These are phyloP conservation scores for Lithospermum erythrorhizon DNA, from an alignment of 257 asterid species.

Conservation along the genomic window DNA sequence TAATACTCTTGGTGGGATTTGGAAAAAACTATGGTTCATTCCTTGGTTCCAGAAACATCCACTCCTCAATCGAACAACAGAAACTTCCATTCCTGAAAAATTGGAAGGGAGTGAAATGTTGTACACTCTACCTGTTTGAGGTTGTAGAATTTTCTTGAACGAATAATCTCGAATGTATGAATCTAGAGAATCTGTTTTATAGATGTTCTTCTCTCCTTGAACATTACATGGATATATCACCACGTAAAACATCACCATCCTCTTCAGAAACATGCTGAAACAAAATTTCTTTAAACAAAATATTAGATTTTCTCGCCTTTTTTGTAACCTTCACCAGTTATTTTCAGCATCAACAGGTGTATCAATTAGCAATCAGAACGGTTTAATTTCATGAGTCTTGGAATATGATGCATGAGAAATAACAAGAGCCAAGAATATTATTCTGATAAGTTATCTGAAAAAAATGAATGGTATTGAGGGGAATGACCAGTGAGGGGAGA, in stretches of 20 bases:
- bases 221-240: slow-evolving; percentile 11
- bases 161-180: slow-evolving; percentile 37
- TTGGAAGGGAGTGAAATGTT: slow-evolving; percentile 43
- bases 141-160: slow-evolving; percentile 14
- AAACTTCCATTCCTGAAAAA: slow-evolving; percentile 37
- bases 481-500: no score
- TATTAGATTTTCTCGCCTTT: slow-evolving; percentile 5
- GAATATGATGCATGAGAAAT: no score
- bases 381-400: no score
- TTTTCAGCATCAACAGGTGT: no score
- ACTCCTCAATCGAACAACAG: slow-evolving; percentile 38
- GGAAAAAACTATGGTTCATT: slow-evolving; percentile 22
- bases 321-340: no score
- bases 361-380: no score
- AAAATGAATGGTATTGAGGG: no score
- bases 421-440: no score
- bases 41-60: slow-evolving; percentile 46
- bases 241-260: slow-evolving; percentile 9
- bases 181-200: slow-evolving; percentile 35
- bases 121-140: slow-evolving; percentile 46
- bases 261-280: slow-evolving; percentile 14
- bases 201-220: slow-evolving; percentile 16
- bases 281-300: slow-evolving; percentile 36
- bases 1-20: slow-evolving; percentile 33
- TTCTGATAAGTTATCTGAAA: no score